phyloP scores from a whole-genome alignment of 2,329 filamentous ascomycete species.

The Penicillium verrucosum region DNA sequence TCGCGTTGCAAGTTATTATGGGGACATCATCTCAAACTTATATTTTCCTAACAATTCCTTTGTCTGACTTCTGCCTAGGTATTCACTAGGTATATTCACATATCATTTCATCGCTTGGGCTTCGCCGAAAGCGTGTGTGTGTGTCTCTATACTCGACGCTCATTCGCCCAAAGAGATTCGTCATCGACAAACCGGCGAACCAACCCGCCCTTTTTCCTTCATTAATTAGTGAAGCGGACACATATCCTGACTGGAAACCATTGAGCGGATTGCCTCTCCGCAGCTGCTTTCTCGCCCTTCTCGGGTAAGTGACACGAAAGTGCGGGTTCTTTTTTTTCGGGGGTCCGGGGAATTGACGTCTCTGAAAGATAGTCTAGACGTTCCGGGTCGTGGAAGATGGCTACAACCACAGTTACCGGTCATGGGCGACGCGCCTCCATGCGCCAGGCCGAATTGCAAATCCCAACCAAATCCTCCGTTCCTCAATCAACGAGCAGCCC shows the following conservation, averaged over 20 bases:
- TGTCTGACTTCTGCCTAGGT: not conserved
- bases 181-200: slow-evolving; percentile 24
- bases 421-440: slow-evolving; percentile 40
- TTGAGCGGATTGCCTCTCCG: not conserved
- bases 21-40: not conserved
- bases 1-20: not conserved
- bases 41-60: not conserved
- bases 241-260: slow-evolving; percentile 4
- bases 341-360: slow-evolving; percentile 2
- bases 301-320: slow-evolving; percentile 5
- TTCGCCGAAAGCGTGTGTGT: slow-evolving; percentile 14
- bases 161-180: slow-evolving; percentile 31
- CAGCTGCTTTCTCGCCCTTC: not conserved
- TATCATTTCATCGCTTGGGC: not conserved
- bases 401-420: slow-evolving; percentile 40
- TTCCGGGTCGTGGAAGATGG: slow-evolving; percentile 29
- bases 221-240: not conserved
- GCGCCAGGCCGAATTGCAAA: slow-evolving; percentile 35
- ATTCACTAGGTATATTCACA: not conserved
- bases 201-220: slow-evolving; percentile 2
- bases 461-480: slow-evolving; percentile 27
- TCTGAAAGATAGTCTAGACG: not conserved
- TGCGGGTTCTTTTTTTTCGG: not conserved
- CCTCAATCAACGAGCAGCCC: slow-evolving; percentile 35
- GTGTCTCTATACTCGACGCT: slow-evolving; percentile 22